Evolutionary conservation across 2,329 filamentous ascomycete species (phyloP).

Genomic region (Colletotrichum magnum): DNA sequence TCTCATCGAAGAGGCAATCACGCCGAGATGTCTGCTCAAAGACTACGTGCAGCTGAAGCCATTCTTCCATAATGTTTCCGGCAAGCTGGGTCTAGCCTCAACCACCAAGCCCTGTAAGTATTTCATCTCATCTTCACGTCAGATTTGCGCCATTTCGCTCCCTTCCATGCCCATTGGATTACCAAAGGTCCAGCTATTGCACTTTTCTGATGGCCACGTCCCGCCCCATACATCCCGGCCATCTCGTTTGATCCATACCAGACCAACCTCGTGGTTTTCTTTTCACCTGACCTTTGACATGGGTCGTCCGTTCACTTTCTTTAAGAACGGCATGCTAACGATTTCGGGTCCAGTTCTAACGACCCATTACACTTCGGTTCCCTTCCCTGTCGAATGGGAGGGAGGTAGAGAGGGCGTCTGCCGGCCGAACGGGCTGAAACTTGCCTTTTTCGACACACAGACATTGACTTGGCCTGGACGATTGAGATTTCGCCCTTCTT

Average conservation of each 20-base stretch:
- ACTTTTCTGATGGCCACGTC: no score
- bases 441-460: constrained; percentile 62
- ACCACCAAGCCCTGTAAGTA: constrained; percentile 49
- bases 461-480: constrained; percentile 55
- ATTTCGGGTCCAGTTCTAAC: constrained; percentile 42
- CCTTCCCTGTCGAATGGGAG: constrained; percentile 49
- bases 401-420: constrained; percentile 51
- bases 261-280: no score
- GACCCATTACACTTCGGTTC: constrained; percentile 46
- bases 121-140: no score
- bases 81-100: constrained; percentile 47
- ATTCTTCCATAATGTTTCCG: constrained; percentile 37
- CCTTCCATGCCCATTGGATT: no score
- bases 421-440: constrained; percentile 60
- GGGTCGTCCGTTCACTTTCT: no score
- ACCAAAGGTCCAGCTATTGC: no score
- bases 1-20: constrained; percentile 33
- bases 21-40: constrained; percentile 45
- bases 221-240: no score
- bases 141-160: no score
- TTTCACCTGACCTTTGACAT: not conserved
- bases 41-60: constrained; percentile 44
- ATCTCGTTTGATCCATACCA: no score
- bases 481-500: constrained; percentile 49
- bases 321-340: not conserved